phyloP scores from a whole-genome alignment of 148 eudicot genomes.

The Bassia scoparia region DNA sequence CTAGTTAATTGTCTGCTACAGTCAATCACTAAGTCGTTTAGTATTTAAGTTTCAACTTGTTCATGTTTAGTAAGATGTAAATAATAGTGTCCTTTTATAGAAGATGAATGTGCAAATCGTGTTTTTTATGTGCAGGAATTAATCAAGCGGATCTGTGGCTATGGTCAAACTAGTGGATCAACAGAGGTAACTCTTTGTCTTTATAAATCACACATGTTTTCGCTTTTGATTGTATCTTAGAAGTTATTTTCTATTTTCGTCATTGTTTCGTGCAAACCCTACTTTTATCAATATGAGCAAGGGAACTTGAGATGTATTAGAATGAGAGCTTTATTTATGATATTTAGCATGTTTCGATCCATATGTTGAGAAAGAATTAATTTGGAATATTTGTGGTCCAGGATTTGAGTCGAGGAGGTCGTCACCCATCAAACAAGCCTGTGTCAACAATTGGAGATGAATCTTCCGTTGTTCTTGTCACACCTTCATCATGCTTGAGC shows the following conservation, averaged over 20 bases:
- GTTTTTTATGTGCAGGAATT: slow-evolving; percentile 58
- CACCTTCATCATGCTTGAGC: slow-evolving; percentile 86
- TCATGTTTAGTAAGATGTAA: not conserved
- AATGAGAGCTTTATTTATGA: too few relatives aligned
- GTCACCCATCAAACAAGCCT: slow-evolving; percentile 67
- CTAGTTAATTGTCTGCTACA: too few relatives aligned
- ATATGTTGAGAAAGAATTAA: not conserved
- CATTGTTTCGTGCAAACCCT: too few relatives aligned
- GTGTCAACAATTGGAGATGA: slow-evolving; percentile 80
- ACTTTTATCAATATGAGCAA: too few relatives aligned
- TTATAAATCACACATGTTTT: not conserved
- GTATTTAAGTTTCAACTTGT: not conserved
- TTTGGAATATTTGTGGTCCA: slow-evolving; percentile 30
- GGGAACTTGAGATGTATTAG: too few relatives aligned
- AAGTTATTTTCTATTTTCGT: not conserved
- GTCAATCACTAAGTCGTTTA: not conserved
- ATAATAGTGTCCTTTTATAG: not conserved
- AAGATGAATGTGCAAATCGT: slow-evolving; percentile 15
- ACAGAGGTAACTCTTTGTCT: slow-evolving; percentile 59
- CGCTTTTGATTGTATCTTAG: slow-evolving; percentile 2
- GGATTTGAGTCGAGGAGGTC: slow-evolving; percentile 93
- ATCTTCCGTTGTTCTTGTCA: slow-evolving; percentile 45
- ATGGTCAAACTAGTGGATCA: slow-evolving; percentile 92
- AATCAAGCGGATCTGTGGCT: slow-evolving; percentile 98
- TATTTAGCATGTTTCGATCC: not conserved